A percentile compares a stretch with the other conserved stretches of the same genome.
Evolutionary conservation across 352 stramenopile genomes (phyloP).

Genomic region (Globisporangium iwayamae): DNA sequence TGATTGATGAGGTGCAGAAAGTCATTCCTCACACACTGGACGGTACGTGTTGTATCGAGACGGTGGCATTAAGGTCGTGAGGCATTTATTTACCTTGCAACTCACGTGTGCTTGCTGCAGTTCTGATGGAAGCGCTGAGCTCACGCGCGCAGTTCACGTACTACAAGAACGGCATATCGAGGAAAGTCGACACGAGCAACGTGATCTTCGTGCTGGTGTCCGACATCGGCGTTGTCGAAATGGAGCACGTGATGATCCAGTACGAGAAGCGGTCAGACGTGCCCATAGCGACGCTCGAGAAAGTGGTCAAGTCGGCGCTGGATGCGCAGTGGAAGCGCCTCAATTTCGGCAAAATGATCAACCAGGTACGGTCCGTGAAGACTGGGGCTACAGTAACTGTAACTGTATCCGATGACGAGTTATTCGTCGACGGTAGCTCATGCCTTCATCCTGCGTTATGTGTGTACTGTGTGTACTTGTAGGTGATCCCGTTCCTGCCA

Average conservation of each 20-base stretch:
- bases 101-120: constrained; percentile 20
- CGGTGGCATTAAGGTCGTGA: background rate
- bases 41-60: constrained; percentile 25
- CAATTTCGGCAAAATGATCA: constrained; percentile 88
- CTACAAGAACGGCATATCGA: constrained; percentile 68
- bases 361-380: constrained; percentile 37
- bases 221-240: constrained; percentile 82
- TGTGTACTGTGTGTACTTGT: no score
- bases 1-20: constrained; percentile 92
- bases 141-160: constrained; percentile 67
- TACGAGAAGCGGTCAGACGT: constrained; percentile 70
- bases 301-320: constrained; percentile 73
- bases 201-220: constrained; percentile 90
- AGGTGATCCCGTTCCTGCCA: constrained; percentile 85
- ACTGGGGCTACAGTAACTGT: background rate
- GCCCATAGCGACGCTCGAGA: constrained; percentile 55
- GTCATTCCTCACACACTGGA: constrained; percentile 88
- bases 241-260: constrained; percentile 86
- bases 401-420: no score
- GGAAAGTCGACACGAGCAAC: constrained; percentile 72
- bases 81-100: background rate
- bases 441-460: no score
- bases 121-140: constrained; percentile 74
- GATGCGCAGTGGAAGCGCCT: constrained; percentile 86
- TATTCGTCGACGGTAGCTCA: no score